Conservation (phyloP, 495 filamentous ascomycete genomes). For the Baudoinia panamericana region DNA sequence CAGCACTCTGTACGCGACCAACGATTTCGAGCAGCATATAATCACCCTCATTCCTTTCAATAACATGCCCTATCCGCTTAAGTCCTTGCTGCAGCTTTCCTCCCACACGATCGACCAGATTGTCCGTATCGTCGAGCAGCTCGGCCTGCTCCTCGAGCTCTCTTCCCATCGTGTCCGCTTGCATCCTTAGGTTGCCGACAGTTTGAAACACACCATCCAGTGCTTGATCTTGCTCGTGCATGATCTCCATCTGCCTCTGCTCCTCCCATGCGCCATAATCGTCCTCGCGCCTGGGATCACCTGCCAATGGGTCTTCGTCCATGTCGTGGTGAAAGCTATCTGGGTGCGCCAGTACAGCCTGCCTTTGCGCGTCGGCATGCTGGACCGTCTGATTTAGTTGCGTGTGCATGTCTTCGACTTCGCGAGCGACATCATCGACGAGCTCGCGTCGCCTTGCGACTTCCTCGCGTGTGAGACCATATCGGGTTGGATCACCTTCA, state of each 20-base stretch:
- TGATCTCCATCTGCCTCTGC: slow-evolving; percentile 76
- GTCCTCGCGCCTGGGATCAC: slow-evolving; percentile 36
- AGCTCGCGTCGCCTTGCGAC: slow-evolving; percentile 67
- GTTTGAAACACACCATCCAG: slow-evolving; percentile 86
- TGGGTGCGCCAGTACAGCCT: slow-evolving; percentile 48
- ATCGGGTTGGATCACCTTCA: slow-evolving; percentile 79
- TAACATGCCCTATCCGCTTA: slow-evolving; percentile 68
- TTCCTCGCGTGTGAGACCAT: slow-evolving; percentile 73
- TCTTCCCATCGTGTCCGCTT: slow-evolving; percentile 88
- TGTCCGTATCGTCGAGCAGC: slow-evolving; percentile 68
- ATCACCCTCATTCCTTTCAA: slow-evolving; percentile 83
- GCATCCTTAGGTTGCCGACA: slow-evolving; percentile 73
- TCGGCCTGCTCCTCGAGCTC: slow-evolving; percentile 88
- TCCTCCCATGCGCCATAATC: slow-evolving; percentile 79
- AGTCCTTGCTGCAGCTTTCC: slow-evolving; percentile 75
- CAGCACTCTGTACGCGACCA: slow-evolving; percentile 14
- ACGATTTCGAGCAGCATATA: slow-evolving; percentile 14
- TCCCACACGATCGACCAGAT: slow-evolving; percentile 70
- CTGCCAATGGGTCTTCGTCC: slow-evolving; percentile 26
- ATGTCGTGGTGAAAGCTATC: slow-evolving; percentile 46
- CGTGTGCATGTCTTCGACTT: slow-evolving; percentile 77
- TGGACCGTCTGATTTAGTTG: slow-evolving; percentile 52
- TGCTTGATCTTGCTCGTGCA: slow-evolving; percentile 89
- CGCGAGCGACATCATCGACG: slow-evolving; percentile 76
- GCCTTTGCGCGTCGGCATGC: slow-evolving; percentile 23